A percentile compares a stretch with the other conserved stretches of the same genome.
Evolutionary conservation across 2,329 filamentous ascomycete species (phyloP).

Genomic region (Neofusicoccum umdonicola): DNA sequence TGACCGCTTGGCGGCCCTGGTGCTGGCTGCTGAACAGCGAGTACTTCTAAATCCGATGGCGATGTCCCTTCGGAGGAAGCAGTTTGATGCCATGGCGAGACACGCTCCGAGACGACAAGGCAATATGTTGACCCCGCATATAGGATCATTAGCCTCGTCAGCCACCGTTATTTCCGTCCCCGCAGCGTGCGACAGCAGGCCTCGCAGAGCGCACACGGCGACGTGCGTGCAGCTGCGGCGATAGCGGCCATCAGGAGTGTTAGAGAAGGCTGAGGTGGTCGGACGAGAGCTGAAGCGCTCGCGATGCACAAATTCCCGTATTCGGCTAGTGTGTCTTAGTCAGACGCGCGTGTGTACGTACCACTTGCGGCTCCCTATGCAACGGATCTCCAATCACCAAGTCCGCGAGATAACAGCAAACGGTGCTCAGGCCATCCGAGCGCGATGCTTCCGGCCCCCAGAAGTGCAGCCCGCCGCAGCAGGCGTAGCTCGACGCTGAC

Average conservation of each 20-base stretch:
- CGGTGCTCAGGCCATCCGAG: neutral
- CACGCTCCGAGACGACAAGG: neutral
- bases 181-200: neutral
- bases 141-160: conserved; percentile 1
- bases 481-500: neutral
- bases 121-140: neutral
- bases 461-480: neutral
- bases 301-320: neutral
- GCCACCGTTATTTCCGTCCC: neutral
- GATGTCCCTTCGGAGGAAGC: neutral
- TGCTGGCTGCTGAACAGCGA: neutral
- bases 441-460: neutral
- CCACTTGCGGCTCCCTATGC: neutral
- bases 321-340: neutral
- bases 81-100: neutral
- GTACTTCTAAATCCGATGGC: neutral
- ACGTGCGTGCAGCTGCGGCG: neutral
- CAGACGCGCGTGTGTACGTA: neutral
- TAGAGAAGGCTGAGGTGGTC: neutral
- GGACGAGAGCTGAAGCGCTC: neutral
- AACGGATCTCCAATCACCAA: neutral
- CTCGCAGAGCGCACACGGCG: neutral
- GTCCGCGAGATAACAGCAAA: neutral
- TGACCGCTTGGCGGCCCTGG: neutral
- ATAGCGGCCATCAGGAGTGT: neutral